Evolutionary conservation across 306 rosid genomes (phyloP).

Genomic region (Gastrolobium bilobum): DNA sequence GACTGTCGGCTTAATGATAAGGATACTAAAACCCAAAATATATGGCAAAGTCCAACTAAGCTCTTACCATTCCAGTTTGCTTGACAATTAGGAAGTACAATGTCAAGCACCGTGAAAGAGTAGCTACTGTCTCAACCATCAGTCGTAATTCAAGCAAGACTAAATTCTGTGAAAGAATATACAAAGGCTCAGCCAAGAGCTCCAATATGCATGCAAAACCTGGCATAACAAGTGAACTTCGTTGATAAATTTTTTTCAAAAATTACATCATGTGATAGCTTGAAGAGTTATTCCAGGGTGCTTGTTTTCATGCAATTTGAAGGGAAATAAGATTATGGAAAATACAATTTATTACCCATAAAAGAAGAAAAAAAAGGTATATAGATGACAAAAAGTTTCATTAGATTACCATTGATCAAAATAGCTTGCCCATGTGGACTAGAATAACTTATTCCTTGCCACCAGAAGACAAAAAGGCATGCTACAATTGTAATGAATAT

Average conservation of each 20-base stretch:
- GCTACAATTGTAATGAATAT: conserved; percentile 71
- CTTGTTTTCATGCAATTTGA: not conserved
- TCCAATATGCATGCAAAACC: conserved; percentile 92
- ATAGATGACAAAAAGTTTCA: not conserved
- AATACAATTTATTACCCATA: conserved; percentile 20
- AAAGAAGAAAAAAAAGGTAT: conserved; percentile 2
- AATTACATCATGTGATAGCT: not conserved
- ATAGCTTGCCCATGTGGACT: conserved; percentile 86
- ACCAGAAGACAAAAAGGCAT: conserved; percentile 79
- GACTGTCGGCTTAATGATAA: conserved; percentile 16
- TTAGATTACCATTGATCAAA: conserved; percentile 82
- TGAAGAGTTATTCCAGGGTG: conserved; percentile 37
- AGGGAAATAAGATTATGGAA: conserved; percentile 31
- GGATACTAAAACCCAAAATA: conserved; percentile 33
- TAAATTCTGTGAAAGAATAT: conserved; percentile 91
- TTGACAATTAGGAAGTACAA: conserved; percentile 75
- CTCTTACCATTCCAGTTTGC: conserved; percentile 72
- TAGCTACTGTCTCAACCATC: conserved; percentile 86
- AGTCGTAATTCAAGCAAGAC: conserved; percentile 81
- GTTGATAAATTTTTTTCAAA: conserved; percentile 33
- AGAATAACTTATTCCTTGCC: conserved; percentile 70
- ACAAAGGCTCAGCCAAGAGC: conserved; percentile 92
- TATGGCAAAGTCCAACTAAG: conserved; percentile 34
- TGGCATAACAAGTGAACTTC: conserved; percentile 57
- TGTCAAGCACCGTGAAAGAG: conserved; percentile 83